Base-by-base conservation (phyloP, 2,329 filamentous ascomycete genomes). In the Atkinsonella hypoxylon region DNA sequence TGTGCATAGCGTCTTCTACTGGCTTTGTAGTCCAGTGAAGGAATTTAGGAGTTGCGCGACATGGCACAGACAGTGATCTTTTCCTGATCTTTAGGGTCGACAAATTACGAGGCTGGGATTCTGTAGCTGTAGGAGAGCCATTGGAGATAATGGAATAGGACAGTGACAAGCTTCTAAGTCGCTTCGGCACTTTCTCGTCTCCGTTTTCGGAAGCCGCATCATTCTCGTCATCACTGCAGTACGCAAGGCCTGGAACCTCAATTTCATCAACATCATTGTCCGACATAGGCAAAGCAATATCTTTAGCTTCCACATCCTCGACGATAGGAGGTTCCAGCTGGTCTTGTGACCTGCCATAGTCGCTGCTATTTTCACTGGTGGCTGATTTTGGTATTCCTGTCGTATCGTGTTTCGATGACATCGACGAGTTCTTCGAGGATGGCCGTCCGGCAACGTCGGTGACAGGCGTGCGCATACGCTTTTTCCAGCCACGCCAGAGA, bases 401-500 rank as follows among this genome's bases (percentile, higher is more conserved):
- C 67, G 65, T 40, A 70, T 67, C 64, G 6, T 59, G 59, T 50
- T 58, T 60, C 30, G 57, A 52, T 34, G 63, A 58, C 18, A 54
- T 51, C 7, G 67, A 58, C 1, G 74, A 73, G 45, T 73, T 72
- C 44, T 71, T 68, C 1, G 78, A 77, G 53, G 71, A 74, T 2
- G 77, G 71, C 26, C 74, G 70, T 36, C 72, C 66, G 45, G 72
- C 68, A 46, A 71, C 64, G 39, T 76, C 72, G 34, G 70, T 67
- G 34, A 64, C 64, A 0, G 80, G 78, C 7, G 76, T 75, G 52
- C 87, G 79, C 58, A 87, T 76, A 55, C 85, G 81, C 70, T 95
- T 95, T 69, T 93, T 89, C 93, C 93, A 98, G 26, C 87, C 86
- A 59, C 93, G 81, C 93, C 93, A 98, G 42, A 97, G 73, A 46